A percentile compares a stretch with the other conserved stretches of the same genome.
These are phyloP conservation scores for Phytopythium boreale DNA, from an alignment of 352 stramenopile species.

Conservation along the genomic window DNA sequence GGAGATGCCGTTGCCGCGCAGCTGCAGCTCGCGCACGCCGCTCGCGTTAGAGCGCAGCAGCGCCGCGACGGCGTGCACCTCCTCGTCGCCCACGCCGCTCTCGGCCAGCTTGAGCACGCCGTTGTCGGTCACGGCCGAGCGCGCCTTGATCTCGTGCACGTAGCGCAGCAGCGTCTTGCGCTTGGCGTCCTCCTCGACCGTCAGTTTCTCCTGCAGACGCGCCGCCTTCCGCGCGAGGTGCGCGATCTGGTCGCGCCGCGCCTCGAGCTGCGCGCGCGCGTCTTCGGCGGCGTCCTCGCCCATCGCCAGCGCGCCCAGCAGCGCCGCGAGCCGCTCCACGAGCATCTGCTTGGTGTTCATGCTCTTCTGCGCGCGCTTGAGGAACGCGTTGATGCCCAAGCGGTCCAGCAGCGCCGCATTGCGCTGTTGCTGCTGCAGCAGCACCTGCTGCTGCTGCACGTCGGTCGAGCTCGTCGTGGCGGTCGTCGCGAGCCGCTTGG, in stretches of 20 bases:
- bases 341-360: conserved; percentile 92
- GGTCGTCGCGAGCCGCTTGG: conserved; percentile 84
- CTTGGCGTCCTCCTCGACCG: conserved; percentile 94
- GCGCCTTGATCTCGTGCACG: conserved; percentile 92
- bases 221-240: conserved; percentile 69
- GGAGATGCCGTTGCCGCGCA: conserved; percentile 90
- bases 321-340: conserved; percentile 85
- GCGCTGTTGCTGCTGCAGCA: conserved; percentile 30
- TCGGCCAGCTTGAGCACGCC: conserved; percentile 81
- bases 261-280: conserved; percentile 40
- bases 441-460: background rate
- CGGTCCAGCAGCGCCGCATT: conserved; percentile 89
- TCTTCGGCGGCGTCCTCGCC: conserved; percentile 72
- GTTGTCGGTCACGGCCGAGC: conserved; percentile 16
- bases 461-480: conserved; percentile 11
- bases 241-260: conserved; percentile 80
- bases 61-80: conserved; percentile 93
- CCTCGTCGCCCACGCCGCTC: conserved; percentile 92
- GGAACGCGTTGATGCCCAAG: conserved; percentile 88
- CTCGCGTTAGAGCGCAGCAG: conserved; percentile 83
- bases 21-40: conserved; percentile 92
- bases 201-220: conserved; percentile 83
- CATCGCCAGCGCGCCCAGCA: conserved; percentile 67
- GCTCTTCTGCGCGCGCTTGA: conserved; percentile 92
- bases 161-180: conserved; percentile 93